Percentiles rank a stretch among this genome's conserved stretches.
phyloP scores from a whole-genome alignment of 768 basidiomycete species.

The Butyriboletus loyo region DNA sequence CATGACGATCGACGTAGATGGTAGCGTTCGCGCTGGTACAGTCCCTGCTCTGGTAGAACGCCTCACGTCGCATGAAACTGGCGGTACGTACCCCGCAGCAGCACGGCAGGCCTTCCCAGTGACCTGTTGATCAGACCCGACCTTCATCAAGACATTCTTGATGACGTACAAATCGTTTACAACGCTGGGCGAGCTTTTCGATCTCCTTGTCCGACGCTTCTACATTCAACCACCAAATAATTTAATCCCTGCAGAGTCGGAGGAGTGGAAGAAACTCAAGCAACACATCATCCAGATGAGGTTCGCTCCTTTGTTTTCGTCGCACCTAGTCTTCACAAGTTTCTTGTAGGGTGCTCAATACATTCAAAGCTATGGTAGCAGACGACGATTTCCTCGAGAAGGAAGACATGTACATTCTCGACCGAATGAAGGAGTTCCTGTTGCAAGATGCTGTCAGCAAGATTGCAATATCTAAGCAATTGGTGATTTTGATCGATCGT shows the following conservation, averaged over 20 bases:
- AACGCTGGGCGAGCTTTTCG: slow-evolving; percentile 75
- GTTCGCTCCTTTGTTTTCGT: slow-evolving; percentile 42
- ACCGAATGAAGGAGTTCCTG: slow-evolving; percentile 79
- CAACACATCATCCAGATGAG: slow-evolving; percentile 84
- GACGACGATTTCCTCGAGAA: slow-evolving; percentile 83
- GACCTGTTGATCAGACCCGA: slow-evolving; percentile 50
- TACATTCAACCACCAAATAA: slow-evolving; percentile 70
- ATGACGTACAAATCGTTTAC: slow-evolving; percentile 97
- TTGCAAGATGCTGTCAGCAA: slow-evolving; percentile 60
- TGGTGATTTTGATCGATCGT: slow-evolving; percentile 73
- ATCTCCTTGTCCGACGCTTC: slow-evolving; percentile 78
- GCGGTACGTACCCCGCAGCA: slow-evolving; percentile 51
- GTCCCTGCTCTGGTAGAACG: slow-evolving; percentile 83
- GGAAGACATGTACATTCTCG: slow-evolving; percentile 79
- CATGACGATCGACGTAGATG: slow-evolving; percentile 82
- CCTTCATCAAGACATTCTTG: slow-evolving; percentile 85
- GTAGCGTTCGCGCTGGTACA: slow-evolving; percentile 82
- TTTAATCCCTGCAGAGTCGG: slow-evolving; percentile 55
- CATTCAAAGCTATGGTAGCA: slow-evolving; percentile 83
- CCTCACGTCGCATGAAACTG: slow-evolving; percentile 86
- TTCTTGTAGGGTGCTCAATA: slow-evolving; percentile 69
- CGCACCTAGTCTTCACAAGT: background rate
- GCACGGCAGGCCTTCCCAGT: background rate
- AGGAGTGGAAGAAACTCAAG: slow-evolving; percentile 83
- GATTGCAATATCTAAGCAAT: slow-evolving; percentile 69